These are phyloP conservation scores for Dendrobium catenatum DNA, from an alignment of 106 monocot species.

Conservation along the genomic window DNA sequence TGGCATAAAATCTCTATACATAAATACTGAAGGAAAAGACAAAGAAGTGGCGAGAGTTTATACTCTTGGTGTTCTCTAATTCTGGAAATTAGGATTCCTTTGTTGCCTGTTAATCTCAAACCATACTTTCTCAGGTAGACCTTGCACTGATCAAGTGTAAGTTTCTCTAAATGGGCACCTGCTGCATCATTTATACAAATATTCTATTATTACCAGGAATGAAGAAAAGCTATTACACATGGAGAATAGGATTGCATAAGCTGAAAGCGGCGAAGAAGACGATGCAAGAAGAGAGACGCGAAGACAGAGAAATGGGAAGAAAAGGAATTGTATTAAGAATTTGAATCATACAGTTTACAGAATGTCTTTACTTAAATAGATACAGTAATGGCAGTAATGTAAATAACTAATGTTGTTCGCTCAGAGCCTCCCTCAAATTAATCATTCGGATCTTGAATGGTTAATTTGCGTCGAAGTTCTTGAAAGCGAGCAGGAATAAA, in stretches of 20 bases:
- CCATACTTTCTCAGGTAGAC: conserved; percentile 68
- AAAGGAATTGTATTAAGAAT: no score
- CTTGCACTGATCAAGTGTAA: conserved; percentile 75
- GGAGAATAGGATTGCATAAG: not conserved
- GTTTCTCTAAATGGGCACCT: conserved; percentile 61
- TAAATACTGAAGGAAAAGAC: not conserved
- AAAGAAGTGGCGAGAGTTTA: not conserved
- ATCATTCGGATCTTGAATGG: no score
- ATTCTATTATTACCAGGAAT: not conserved
- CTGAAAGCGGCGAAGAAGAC: no score
- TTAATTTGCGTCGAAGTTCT: no score
- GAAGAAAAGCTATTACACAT: not conserved
- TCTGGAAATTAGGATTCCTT: conserved; percentile 42
- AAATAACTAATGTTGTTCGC: no score
- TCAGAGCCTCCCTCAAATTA: no score
- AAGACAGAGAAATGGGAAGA: no score
- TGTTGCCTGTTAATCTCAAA: conserved; percentile 67
- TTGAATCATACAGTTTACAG: no score
- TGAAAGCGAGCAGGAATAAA: no score
- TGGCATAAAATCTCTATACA: not conserved
- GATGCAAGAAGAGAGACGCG: no score
- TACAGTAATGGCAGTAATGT: no score
- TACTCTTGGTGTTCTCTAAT: conserved; percentile 72
- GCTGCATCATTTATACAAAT: conserved; percentile 8
- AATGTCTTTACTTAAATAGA: no score